Base-by-base conservation (phyloP, 345 rosid species). In the Linum trigynum region DNA sequence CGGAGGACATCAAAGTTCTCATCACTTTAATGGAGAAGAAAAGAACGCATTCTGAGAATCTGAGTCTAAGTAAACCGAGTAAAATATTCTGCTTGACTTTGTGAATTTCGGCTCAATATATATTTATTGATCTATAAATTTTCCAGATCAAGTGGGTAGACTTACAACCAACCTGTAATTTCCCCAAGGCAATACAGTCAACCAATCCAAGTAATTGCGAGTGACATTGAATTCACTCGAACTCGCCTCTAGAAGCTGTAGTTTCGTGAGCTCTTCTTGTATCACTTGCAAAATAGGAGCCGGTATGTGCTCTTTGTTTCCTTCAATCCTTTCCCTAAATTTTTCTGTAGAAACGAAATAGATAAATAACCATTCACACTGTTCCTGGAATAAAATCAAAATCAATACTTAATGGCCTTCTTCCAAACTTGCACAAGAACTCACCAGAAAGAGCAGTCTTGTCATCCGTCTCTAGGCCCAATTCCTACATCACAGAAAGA, bases 171-270 rank as follows among this genome's bases (percentile, higher is more conserved):
- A 91, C 99, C 99, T 95, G 84, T 86, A 91, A 76, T 83, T 87
- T 73, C 99, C 97, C 97, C 97, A 95, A 56, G 99, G 99, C 71
- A 95, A 74, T 2, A 81, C 83, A 48, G 99, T 95, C 81, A 91
- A 75, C 99, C 99, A 95, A 83, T 95, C 99, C 75, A 95, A 82
- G 81, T 95, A 95, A 77, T 89, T 95, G 69, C 99, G 96, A 74
- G 99, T 95, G 64, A 95, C 99, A 75, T 91, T 95, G 82, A 95
- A 95, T 83, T 95, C 99, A 81, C 99, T 95, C 37, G 99, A 95
- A 78, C 99, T 95, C 67, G 99, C 96, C 78, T 95, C 99, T 77
- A 95, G 81, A 64, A 95, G 87, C 84, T 91, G 97, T 81, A 95
- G 78, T 72, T 95, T 95, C 56, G 96, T 88, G 66, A 95, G 91